Base-by-base conservation (phyloP, 768 basidiomycete genomes). In the Gymnopilus junonius region DNA sequence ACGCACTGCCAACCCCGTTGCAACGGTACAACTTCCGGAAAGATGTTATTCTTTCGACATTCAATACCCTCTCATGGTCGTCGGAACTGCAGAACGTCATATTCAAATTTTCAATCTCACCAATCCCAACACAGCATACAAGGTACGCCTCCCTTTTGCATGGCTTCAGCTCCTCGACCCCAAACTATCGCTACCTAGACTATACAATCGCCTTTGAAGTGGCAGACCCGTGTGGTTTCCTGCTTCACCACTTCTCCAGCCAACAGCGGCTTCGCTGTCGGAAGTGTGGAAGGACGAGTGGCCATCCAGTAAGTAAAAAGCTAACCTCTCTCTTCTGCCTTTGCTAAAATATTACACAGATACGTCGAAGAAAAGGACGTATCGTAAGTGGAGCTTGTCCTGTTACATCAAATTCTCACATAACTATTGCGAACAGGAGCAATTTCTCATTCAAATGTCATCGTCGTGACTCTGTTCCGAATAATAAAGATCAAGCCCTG, bases 391-490 rank as follows among this genome's bases (percentile, higher is more conserved):
- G 17, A 61, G 40, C 27, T 64, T 15, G 20, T 15, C 15, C 27
- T 5, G 27, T 58, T 58, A 12, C 11, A 37, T n/a, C 12, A 32
- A 54, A 48, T n/a, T 34, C 39, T 10, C 39, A 57, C 17, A 62
- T 12, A 34, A 29, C 23, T 29, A 12, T 23, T 61, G n/a, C 23
- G n/a, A 39, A 12, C 57, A 88, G 89, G 58, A 84, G 85, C 70
- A 95, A 94, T 74, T 96, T 94, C 75, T 93, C 92, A 3, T 96
- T 96, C 83, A 94, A 93, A 71, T 92, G 92, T 68, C 86, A 92
- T 75, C 85, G 88, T 45, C 83, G 83, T 62, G 88, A 89, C 70
- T 72, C 81, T 65, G 74, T 81, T 6, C 85, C 83, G 4, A 85
- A 78, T 58, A 71, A 80, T 39, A 90, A 88, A 77, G 86, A 88